Evolutionary conservation across 2,329 filamentous ascomycete species (phyloP), one percentile per base, ranked within the genome.

Genomic region (Cladosporium velox): DNA sequence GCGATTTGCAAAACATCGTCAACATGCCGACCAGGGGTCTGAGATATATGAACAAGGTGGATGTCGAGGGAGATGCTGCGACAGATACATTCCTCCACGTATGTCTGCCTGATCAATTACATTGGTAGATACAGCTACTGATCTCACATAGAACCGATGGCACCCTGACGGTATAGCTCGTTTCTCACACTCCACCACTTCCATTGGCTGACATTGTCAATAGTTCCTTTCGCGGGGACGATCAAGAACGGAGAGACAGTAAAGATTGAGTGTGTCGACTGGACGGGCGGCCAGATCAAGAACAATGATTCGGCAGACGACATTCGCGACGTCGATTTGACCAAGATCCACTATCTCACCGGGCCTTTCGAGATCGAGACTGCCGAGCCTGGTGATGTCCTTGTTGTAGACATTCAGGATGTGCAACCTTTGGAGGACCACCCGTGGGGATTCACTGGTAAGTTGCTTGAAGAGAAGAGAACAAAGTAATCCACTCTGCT

Each of bases 221-320:
- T 3, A 95, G 91, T 96, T 61, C 93, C 93, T 0, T 87, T 85
- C 65, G 85, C 84, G 60, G 90, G 84, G 35, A 87, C 85, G 1
- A 92, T 97, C 73, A 88, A 90, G 72, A 88, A 93, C 74, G 90
- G 89, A 34, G 93, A 97, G 79, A 91, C 91, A 0, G 93, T 97
- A 70, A 96, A 96, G 79, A 96, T 97, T 70, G 92, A 97, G 82
- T 97, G 93, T 74, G 83, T 95, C 8, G 92, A 96, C 80, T 96
- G 92, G 75, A 81, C 79, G 0, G 75, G 74, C 26, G 93, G 93
- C 1, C 93, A 97, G 73, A 96, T 97, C 73, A 85, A 86, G 65
- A 96, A 97, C 79, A 90, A 94, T 70, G 93, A 97, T 77, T 90
- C 86, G 35, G 93, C 93, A n/a, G 91, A 97, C 73, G 93, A 97